Percentiles rank a stretch among this genome's conserved stretches.
These are phyloP conservation scores for Sporodiniella umbellata DNA, from an alignment of 371 early-diverging fungal genomes.

Conservation along the genomic window DNA sequence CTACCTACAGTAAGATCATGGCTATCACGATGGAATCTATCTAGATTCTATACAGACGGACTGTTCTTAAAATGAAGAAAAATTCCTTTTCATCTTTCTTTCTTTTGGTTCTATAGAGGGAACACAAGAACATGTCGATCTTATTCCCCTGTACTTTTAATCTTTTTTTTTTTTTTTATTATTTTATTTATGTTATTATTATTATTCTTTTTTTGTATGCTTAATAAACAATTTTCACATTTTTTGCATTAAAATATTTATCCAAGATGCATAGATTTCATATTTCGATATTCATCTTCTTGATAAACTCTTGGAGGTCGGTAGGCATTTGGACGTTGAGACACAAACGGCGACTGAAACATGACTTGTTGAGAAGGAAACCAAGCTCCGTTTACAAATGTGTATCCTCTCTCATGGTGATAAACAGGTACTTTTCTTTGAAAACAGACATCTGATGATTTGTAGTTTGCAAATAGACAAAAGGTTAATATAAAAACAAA, in stretches of 20 bases:
- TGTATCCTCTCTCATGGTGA: constrained; percentile 10
- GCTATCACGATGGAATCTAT: too few species aligned
- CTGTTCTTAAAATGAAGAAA: too few species aligned
- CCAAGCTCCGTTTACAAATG: constrained; percentile 1
- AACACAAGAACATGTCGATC: not conserved
- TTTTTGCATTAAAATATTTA: not conserved
- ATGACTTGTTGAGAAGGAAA: not conserved
- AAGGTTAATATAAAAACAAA: too few species aligned
- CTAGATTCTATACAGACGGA: too few species aligned
- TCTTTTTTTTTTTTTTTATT: not conserved
- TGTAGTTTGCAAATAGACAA: too few species aligned
- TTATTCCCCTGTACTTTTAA: not conserved
- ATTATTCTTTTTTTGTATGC: too few species aligned
- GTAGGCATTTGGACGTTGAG: not conserved
- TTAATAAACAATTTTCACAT: not conserved
- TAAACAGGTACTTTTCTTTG: too few species aligned
- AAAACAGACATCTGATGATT: too few species aligned
- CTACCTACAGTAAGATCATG: too few species aligned
- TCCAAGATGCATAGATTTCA: constrained; percentile 2
- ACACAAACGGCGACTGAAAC: not conserved
- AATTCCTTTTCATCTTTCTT: too few species aligned
- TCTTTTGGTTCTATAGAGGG: too few species aligned
- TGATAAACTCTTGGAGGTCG: constrained; percentile 5
- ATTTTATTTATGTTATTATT: too few species aligned
- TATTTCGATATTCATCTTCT: constrained; percentile 14